These are phyloP conservation scores for Euphorbia tirucalli DNA, from an alignment of 345 rosid species.

Conservation along the genomic window DNA sequence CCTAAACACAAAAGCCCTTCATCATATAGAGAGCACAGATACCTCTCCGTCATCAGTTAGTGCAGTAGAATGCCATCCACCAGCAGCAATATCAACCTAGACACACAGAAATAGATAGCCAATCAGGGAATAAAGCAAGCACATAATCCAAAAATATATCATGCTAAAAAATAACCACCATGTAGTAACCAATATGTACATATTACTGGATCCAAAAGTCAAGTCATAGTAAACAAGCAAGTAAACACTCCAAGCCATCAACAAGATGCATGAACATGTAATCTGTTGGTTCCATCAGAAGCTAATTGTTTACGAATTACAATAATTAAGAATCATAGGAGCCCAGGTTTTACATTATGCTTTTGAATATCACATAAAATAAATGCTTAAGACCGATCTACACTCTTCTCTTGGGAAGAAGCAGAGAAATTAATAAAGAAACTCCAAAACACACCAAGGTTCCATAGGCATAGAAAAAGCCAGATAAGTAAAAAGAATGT, in stretches of 20 bases:
- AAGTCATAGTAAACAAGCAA: background rate
- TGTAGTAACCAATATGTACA: background rate
- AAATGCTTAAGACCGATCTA: too few species aligned
- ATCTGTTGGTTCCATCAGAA: background rate
- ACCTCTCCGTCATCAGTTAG: slow-evolving; percentile 87
- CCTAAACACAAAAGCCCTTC: slow-evolving; percentile 3
- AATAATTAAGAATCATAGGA: too few species aligned
- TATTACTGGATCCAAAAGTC: too few species aligned
- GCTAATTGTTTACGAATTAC: background rate
- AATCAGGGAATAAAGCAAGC: background rate
- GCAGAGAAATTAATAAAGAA: background rate
- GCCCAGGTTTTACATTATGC: too few species aligned
- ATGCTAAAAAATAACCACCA: background rate
- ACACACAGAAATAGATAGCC: slow-evolving; percentile 12
- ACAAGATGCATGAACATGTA: background rate
- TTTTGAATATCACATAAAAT: too few species aligned
- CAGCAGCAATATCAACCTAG: slow-evolving; percentile 98
- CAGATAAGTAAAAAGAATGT: background rate
- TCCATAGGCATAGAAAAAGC: background rate
- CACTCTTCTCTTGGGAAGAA: background rate
- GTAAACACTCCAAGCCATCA: background rate
- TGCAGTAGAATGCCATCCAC: slow-evolving; percentile 99
- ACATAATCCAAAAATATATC: background rate
- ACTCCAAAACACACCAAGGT: background rate
- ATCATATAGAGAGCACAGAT: slow-evolving; percentile 14